Percentiles rank a stretch among this genome's conserved stretches.
phyloP scores from a whole-genome alignment of 768 basidiomycete species.

The Russula sp. region DNA sequence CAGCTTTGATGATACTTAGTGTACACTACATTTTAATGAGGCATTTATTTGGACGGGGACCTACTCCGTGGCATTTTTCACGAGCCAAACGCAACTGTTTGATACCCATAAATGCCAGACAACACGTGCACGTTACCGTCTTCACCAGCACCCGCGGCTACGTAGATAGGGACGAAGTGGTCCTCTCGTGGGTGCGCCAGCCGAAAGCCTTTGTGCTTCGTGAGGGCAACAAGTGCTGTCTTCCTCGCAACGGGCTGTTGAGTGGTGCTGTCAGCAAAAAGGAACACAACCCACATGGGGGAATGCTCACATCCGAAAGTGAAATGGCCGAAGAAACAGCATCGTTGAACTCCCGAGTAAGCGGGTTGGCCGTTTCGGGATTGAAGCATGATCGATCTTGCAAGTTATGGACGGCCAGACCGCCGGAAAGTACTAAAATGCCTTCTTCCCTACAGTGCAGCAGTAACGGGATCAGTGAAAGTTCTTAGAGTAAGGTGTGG shows the following conservation, averaged over 20 bases:
- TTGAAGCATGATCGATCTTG: conserved; percentile 51
- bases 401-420: conserved; percentile 66
- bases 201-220: conserved; percentile 59
- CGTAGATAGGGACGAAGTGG: conserved; percentile 77
- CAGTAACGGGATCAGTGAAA: background rate
- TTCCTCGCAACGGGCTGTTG: conserved; percentile 51
- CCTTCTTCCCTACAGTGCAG: conserved; percentile 51
- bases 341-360: conserved; percentile 55
- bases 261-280: background rate
- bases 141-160: conserved; percentile 72
- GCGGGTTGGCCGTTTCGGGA: conserved; percentile 46
- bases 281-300: conserved; percentile 6
- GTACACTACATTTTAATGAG: conserved; percentile 25
- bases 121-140: conserved; percentile 50
- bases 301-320: conserved; percentile 46
- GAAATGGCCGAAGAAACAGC: conserved; percentile 57
- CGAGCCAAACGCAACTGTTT: conserved; percentile 65
- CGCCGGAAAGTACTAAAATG: conserved; percentile 67
- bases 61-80: conserved; percentile 30
- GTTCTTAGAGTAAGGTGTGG: background rate
- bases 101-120: conserved; percentile 52
- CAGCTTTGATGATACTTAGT: conserved; percentile 23
- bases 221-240: conserved; percentile 52
- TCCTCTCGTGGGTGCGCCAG: conserved; percentile 73
- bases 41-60: conserved; percentile 19